Conservation (phyloP, 139 green algal genomes). For the Chlorella sorokiniana region DNA sequence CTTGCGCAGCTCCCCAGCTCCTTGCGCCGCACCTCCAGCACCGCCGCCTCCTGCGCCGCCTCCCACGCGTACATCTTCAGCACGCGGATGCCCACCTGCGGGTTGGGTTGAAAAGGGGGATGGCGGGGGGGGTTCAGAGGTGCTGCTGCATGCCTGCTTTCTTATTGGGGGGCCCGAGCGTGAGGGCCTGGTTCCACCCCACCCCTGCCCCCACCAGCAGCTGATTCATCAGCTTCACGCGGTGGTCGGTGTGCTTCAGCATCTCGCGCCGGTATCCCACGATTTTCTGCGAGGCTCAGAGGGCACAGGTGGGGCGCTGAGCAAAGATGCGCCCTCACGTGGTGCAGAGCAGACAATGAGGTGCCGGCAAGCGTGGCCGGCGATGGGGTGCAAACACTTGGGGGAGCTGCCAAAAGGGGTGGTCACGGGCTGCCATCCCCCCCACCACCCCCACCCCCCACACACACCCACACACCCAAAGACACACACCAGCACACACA, state of each 20-base stretch:
- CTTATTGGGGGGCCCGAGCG: neutral
- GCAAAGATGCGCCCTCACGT: no score
- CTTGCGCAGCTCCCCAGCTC: constrained; percentile 70
- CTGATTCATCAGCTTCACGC: constrained; percentile 90
- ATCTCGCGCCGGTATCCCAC: constrained; percentile 50
- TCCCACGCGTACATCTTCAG: constrained; percentile 93
- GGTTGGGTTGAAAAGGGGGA: constrained; percentile 50
- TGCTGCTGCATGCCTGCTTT: no score
- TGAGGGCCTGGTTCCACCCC: constrained; percentile 11
- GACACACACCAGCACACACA: no score
- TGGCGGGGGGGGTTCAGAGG: neutral
- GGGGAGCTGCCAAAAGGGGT: no score
- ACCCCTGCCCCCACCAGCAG: constrained; percentile 43
- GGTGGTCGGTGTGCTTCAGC: constrained; percentile 84
- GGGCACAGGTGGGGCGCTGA: neutral
- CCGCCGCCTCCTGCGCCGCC: constrained; percentile 53
- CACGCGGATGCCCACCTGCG: constrained; percentile 67
- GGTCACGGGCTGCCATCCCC: no score
- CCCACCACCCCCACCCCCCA: neutral
- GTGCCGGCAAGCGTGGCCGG: no score
- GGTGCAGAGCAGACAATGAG: no score
- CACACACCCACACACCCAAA: neutral
- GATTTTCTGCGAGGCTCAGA: neutral
- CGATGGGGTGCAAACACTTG: no score
- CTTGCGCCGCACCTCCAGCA: constrained; percentile 55